Conservation (phyloP, 257 asterid species). For the Osmanthus fragrans region DNA sequence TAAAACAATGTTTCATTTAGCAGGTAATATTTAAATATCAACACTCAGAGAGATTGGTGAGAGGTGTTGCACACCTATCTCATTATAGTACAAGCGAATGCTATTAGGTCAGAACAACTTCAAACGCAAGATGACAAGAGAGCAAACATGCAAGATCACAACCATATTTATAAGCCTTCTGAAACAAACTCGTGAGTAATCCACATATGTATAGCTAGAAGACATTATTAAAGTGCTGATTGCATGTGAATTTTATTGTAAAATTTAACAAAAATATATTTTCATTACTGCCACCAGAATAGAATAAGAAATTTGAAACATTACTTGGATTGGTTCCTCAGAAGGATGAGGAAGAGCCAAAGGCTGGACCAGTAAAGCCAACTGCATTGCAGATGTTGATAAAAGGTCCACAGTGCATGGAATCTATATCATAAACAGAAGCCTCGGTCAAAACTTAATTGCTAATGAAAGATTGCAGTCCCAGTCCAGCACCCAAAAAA, state of each 20-base stretch:
- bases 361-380: slow-evolving; percentile 95
- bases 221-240: neutral
- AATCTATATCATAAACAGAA: slow-evolving; percentile 50
- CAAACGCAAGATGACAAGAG: neutral
- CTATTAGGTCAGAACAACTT: neutral
- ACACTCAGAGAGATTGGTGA: neutral
- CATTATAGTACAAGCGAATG: neutral
- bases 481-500: slow-evolving; percentile 9
- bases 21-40: neutral
- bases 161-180: neutral
- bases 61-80: neutral
- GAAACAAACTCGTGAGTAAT: neutral
- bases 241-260: neutral
- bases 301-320: slow-evolving; percentile 21
- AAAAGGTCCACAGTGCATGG: slow-evolving; percentile 93
- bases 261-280: neutral
- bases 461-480: neutral
- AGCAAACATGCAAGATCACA: neutral
- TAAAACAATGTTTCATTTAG: neutral
- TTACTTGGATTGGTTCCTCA: slow-evolving; percentile 96
- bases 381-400: slow-evolving; percentile 94
- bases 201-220: neutral
- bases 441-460: neutral
- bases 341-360: slow-evolving; percentile 94
- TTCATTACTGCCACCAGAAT: slow-evolving; percentile 17